Evolutionary conservation across 306 rosid genomes (phyloP).

Genomic region (Leucaena leucocephala): DNA sequence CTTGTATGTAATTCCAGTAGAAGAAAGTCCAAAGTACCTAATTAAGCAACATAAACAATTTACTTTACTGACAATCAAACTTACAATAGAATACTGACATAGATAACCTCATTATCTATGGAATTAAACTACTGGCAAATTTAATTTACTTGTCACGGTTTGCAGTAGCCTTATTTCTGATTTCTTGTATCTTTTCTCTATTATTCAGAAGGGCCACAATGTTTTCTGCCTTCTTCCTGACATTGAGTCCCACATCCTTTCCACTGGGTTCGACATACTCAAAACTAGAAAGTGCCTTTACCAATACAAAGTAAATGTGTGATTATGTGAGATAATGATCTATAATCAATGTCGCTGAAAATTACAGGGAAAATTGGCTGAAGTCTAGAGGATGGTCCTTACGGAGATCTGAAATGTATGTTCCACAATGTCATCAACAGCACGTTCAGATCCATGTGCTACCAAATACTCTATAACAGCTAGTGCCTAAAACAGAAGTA

Average conservation of each 20-base stretch:
- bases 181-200: constrained; percentile 89
- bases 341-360: constrained; percentile 28
- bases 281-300: constrained; percentile 86
- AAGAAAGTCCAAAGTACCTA: constrained; percentile 95
- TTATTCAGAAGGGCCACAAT: constrained; percentile 79
- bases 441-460: constrained; percentile 95
- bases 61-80: constrained; percentile 31
- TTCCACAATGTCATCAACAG: constrained; percentile 95
- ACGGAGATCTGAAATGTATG: constrained; percentile 98
- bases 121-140: constrained; percentile 24
- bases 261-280: constrained; percentile 98
- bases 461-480: constrained; percentile 96
- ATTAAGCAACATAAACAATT: constrained; percentile 39
- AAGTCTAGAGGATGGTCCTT: constrained; percentile 40
- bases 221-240: constrained; percentile 89
- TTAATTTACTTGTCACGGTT: constrained; percentile 90
- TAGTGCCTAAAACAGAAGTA: constrained; percentile 70
- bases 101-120: constrained; percentile 24
- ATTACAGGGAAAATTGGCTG: constrained; percentile 28
- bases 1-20: constrained; percentile 80
- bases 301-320: constrained; percentile 40
- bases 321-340: constrained; percentile 24
- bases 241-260: constrained; percentile 94
- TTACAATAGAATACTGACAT: constrained; percentile 9
- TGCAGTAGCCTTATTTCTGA: constrained; percentile 89